Base-by-base conservation (phyloP, 2,329 filamentous ascomycete species). In the Coniochaeta prunicola region DNA sequence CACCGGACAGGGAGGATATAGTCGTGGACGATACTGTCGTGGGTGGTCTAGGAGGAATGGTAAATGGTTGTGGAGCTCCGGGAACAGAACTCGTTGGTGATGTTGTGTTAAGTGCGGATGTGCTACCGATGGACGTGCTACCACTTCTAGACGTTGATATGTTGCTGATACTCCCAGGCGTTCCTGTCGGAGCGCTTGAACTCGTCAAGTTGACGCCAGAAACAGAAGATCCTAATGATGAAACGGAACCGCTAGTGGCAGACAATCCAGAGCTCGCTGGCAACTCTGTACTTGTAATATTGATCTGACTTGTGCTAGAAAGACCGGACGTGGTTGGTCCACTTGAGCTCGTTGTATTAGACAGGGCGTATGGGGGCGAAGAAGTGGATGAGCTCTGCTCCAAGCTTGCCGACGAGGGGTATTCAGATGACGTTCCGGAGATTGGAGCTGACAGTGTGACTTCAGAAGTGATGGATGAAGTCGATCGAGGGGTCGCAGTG, bases 281-380 rank as follows among this genome's bases (percentile, higher is more conserved):
- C 40, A 38, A 36, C 30, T 42, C 58, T 26, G 56, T 59, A 21
- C 57, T 34, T 4, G 56, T 58, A 10, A 19, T 31, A 33, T 12
- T 31, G 3, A 9, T 2, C 17, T 19, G 53, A 10, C 31, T 55
- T 5, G 53, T 55, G 33, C 45, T 36, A 15, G 58, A 40, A 5
- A 34, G 21, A 34, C 48, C 21, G 9, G 26, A 12, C 19, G 28
- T 31, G n/a, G 53, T 55, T 24, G 53, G 53, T n/a, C 53, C 53
- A 17, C 31, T 40, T 30, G 40, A 19, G 57, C 38, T 55, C 8
- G 53, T 59, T 10, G 59, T 55, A 17, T 60, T 60, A 24, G 57
- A 54, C 30, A 59, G 33, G 24, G 58, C 36, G 58, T 55, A 62
- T 15, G 58, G 59, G 31, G 33, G 13, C 24, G 58, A 56, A 31